phyloP scores from a whole-genome alignment of 1,284 basidiomycete genomes.

The Gomphus sp. region DNA sequence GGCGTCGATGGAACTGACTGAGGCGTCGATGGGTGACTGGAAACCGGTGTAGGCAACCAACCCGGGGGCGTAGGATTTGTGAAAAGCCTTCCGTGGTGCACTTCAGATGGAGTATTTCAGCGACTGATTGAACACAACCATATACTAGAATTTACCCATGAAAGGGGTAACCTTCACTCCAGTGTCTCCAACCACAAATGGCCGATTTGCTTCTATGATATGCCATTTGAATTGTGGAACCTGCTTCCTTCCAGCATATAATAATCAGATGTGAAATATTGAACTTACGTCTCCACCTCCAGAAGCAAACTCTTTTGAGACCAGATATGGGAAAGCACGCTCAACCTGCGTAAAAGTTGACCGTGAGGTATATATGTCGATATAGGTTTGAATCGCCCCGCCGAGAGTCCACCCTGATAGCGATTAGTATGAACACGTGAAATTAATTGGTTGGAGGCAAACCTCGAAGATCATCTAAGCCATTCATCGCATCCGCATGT shows the following conservation, averaged over 20 bases:
- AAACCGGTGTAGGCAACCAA: conserved; percentile 32
- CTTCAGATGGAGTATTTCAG: conserved; percentile 22
- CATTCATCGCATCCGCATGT: conserved; percentile 78
- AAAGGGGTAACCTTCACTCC: conserved; percentile 60
- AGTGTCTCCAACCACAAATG: conserved; percentile 57
- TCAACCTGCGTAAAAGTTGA: conserved; percentile 57
- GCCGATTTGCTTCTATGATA: conserved; percentile 53
- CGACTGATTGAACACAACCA: background rate
- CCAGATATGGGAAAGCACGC: conserved; percentile 68
- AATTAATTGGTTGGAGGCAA: conserved; percentile 13
- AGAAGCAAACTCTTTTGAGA: conserved; percentile 64
- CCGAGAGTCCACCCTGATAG: conserved; percentile 63
- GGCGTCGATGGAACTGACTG: conserved; percentile 19
- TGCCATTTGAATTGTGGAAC: conserved; percentile 76
- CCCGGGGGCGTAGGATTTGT: conserved; percentile 28
- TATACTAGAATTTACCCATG: conserved; percentile 33
- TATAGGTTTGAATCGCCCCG: conserved; percentile 54
- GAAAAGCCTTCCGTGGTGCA: conserved; percentile 60
- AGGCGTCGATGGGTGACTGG: conserved; percentile 39
- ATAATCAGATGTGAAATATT: conserved; percentile 1
- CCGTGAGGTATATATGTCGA: conserved; percentile 64
- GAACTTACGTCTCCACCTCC: conserved; percentile 65
- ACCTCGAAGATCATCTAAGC: conserved; percentile 75
- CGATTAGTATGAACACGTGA: conserved; percentile 1
- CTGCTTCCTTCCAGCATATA: conserved; percentile 25